Base-by-base conservation (phyloP, 2,329 filamentous ascomycete genomes). In the Cercospora sp. region DNA sequence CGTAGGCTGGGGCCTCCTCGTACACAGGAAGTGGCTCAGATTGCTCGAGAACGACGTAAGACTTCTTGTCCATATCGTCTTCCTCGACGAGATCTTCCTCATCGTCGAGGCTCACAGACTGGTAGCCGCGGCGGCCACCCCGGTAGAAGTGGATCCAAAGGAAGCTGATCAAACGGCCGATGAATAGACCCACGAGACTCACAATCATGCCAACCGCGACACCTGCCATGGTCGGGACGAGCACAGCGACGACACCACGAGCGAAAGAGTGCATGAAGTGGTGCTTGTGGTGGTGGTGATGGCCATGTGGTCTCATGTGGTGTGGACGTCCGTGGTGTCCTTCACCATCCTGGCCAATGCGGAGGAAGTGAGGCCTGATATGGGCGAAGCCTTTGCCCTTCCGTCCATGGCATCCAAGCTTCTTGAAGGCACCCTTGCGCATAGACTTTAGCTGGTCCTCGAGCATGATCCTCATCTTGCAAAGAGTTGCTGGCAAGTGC, bases 171-270 rank as follows among this genome's bases (percentile, higher is more conserved):
- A 90, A 73, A 61, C 86, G 88, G 69, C 89, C 89, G 48, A 90
- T 78, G 66, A 89, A 80, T 85, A 92, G 90, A 64, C 88, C 89
- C 58, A 92, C 76, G 48, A 91, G 78, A 78, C 89, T 90, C 70
- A 90, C 88, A 31, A 84, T 84, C 64, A 92, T 85, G 75, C 90
- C 91, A 55, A 89, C 88, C 26, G 88, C 84, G 71, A 92, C 84
- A 67, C 91, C 91, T 71, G 92, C 84, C 63, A 90, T 80, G 63
- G 92, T 83, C 1, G 91, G 90, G 45, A 92, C 82, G 59, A 92
- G 78, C 55, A 93, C 84, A 69, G 89, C 87, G 42, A 87, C 82
- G 70, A 86, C 82, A 60, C 90, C 82, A 73, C 86, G 86, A 74
- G 83, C 82, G 66, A 78, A 76, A 23, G 71, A 68, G 68, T 82